These are phyloP conservation scores for Mycena filopes DNA, from an alignment of 768 basidiomycete species.

Conservation along the genomic window DNA sequence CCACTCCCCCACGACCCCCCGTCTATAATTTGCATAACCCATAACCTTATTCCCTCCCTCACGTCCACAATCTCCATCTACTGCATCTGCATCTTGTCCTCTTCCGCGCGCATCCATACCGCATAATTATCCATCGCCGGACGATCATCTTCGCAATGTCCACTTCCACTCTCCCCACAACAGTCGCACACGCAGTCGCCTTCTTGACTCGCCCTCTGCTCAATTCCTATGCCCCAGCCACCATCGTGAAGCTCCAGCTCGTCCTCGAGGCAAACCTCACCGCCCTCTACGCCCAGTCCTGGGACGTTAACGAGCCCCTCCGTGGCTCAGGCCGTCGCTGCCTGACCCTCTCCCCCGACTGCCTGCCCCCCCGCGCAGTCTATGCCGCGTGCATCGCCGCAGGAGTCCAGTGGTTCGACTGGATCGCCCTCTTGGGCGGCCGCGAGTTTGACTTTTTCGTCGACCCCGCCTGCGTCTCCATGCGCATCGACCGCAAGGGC, in stretches of 20 bases:
- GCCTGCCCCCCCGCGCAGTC: constrained; percentile 76
- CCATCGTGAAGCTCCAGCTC: constrained; percentile 75
- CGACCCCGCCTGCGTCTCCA: constrained; percentile 81
- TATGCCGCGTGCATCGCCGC: constrained; percentile 76
- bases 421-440: constrained; percentile 77
- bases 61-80: constrained; percentile 13
- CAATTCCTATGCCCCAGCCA: constrained; percentile 64
- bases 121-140: constrained; percentile 63
- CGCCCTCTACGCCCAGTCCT: constrained; percentile 73
- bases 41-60: constrained; percentile 25
- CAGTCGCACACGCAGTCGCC: constrained; percentile 78
- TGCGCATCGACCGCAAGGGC: constrained; percentile 62
- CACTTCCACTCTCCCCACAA: constrained; percentile 65
- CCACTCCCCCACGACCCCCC: constrained; percentile 20
- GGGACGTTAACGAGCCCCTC: constrained; percentile 72
- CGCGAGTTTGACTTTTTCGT: constrained; percentile 83
- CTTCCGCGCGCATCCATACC: constrained; percentile 48
- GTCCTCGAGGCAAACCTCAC: constrained; percentile 80
- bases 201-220: constrained; percentile 78
- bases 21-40: constrained; percentile 4
- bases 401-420: constrained; percentile 83
- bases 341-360: constrained; percentile 75
- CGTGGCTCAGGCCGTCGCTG: constrained; percentile 79
- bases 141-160: constrained; percentile 62
- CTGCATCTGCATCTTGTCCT: constrained; percentile 37